Evolutionary conservation across 192 early-diverging fungal species (phyloP).

Genomic region (Chytriomyces sp.): DNA sequence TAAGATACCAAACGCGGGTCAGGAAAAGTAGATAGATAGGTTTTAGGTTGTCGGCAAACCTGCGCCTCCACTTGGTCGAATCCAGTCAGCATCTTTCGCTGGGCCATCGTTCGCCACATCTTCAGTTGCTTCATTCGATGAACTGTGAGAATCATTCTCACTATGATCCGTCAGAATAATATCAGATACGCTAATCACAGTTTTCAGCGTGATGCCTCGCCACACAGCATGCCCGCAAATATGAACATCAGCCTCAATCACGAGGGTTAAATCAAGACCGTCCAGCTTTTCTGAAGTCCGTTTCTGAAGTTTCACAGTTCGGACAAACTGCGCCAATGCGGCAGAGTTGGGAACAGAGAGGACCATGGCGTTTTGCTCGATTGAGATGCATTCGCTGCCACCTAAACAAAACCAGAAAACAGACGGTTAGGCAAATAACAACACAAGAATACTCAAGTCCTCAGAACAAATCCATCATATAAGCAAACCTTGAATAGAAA

Average conservation of each 20-base stretch:
- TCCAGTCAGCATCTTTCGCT: no score
- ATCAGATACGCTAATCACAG: not conserved
- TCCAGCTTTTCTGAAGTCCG: not conserved
- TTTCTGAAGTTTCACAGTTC: not conserved
- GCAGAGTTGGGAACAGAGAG: not conserved
- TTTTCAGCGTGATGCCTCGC: not conserved
- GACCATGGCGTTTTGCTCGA: not conserved
- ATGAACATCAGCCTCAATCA: not conserved
- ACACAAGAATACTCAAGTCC: not conserved
- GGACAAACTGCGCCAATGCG: not conserved
- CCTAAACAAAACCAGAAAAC: no score
- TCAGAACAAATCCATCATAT: not conserved
- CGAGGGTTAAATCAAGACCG: not conserved
- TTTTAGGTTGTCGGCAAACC: not conserved
- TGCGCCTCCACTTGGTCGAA: not conserved
- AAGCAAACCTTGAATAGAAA: not conserved
- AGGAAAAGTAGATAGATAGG: not conserved
- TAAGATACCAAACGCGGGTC: no score
- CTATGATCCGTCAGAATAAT: not conserved
- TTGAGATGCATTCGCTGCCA: no score
- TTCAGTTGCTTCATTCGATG: not conserved
- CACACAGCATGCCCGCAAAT: not conserved
- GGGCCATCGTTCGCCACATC: no score
- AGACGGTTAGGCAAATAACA: no score
- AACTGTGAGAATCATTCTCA: not conserved